Evolutionary conservation across 2,329 filamentous ascomycete species (phyloP), one percentile per base, ranked within the genome.

Genomic region (Aspergillus melleus): DNA sequence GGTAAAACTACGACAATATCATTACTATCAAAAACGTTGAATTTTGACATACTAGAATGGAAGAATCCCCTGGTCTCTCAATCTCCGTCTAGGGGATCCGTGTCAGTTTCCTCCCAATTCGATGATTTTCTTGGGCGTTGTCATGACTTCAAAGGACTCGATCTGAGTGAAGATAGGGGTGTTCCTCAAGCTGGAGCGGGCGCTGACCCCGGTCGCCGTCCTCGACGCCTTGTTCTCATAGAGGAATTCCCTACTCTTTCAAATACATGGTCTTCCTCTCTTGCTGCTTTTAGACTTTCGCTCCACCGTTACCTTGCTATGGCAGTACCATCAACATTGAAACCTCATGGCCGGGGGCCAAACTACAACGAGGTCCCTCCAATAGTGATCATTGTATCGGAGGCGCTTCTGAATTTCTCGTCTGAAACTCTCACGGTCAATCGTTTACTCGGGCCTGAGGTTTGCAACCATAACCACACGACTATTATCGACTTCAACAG

Each of bases 351-450:
- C 5, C 19, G 26, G 32, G 81, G 26, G 16, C 2, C 36, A 44
- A 20, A 22, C 22, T 19, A 51, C 26, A 58, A 84, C 3, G 75
- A 81, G 10, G 79, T 87, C 26, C 87, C 86, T 1, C 95, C 95
- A 0, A 82, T 98, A 39, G 85, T 99, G 32, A 88, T 99, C 79
- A 85, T 99, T 59, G 87, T 99, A 54, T 97, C 95, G 0, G 95
- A 99, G 75, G 96, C 92, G 0, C 80, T 96, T 14, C 79, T 96
- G 16, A 94, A 91, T 0, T 95, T 91, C 3, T 89, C 90, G 10
- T 88, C 91, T 12, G 93, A 98, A 71, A 97, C 91, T 74, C 92
- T 98, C 69, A 99, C 95, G 0, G 92, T 92, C 0, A 91, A 98
- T 77, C 87, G 93, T 24, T 79, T 99, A 19, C 85, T 99, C 3